Evolutionary conservation across 192 early-diverging fungal species (phyloP).

Genomic region (Kappamyces sp.): DNA sequence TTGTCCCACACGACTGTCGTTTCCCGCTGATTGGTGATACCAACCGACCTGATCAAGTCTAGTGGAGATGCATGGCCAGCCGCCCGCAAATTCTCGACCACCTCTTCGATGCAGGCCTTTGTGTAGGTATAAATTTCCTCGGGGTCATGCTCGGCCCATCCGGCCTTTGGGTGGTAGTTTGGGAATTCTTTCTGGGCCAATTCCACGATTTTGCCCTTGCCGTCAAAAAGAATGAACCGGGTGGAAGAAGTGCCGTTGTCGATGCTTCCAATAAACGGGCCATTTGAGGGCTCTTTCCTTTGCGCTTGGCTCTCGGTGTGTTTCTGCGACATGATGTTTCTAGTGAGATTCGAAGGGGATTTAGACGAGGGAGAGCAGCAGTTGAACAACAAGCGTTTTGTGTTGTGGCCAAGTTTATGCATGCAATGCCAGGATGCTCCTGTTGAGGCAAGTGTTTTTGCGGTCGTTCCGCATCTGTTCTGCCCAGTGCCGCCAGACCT

Average conservation of each 20-base stretch:
- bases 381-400: no score
- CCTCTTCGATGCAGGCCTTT: slow-evolving; percentile 59
- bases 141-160: slow-evolving; percentile 90
- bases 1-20: slow-evolving; percentile 88
- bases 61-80: slow-evolving; percentile 37
- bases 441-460: no score
- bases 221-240: slow-evolving; percentile 87
- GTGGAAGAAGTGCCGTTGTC: slow-evolving; percentile 93
- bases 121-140: slow-evolving; percentile 65
- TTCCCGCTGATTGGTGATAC: slow-evolving; percentile 94
- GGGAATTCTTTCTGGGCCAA: slow-evolving; percentile 75
- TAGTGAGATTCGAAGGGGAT: no score
- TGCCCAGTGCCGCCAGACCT: no score
- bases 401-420: no score
- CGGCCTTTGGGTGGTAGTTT: slow-evolving; percentile 66
- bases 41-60: slow-evolving; percentile 52
- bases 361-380: no score
- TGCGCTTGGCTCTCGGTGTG: no score
- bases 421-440: no score
- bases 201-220: slow-evolving; percentile 61
- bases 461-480: no score
- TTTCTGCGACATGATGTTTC: no score
- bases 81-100: slow-evolving; percentile 55
- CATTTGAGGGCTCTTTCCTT: not conserved
- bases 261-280: slow-evolving; percentile 58